Percentiles rank a stretch among this genome's conserved stretches.
These are phyloP conservation scores for Paecilomyces variotii DNA, from an alignment of 2,329 filamentous ascomycete species.

Conservation along the genomic window DNA sequence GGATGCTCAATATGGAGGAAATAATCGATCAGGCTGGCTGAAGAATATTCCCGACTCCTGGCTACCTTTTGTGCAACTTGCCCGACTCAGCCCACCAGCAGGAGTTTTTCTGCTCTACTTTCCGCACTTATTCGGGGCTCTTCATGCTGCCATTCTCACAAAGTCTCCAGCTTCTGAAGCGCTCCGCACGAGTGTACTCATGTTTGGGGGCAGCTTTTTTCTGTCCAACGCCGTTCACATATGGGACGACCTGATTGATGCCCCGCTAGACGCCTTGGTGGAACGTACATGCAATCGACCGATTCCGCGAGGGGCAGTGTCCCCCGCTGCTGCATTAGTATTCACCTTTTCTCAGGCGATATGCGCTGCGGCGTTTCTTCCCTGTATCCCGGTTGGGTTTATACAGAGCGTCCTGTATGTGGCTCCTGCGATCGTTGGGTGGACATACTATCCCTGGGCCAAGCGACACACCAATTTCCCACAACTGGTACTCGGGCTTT, in stretches of 20 bases:
- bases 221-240: constrained; percentile 85
- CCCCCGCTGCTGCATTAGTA: constrained; percentile 60
- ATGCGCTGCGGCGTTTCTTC: constrained; percentile 30
- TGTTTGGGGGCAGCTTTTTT: constrained; percentile 56
- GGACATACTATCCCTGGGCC: constrained; percentile 59
- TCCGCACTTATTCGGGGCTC: constrained; percentile 76
- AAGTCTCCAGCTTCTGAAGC: constrained; percentile 57
- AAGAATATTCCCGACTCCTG: not conserved
- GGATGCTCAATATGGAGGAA: not conserved
- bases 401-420: not conserved
- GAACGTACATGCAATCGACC: constrained; percentile 67
- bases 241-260: constrained; percentile 87
- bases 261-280: constrained; percentile 75
- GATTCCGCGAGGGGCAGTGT: constrained; percentile 70
- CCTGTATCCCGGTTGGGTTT: constrained; percentile 6
- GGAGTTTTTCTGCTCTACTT: constrained; percentile 83
- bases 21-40: not conserved
- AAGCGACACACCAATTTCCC: constrained; percentile 85
- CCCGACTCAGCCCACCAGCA: constrained; percentile 71
- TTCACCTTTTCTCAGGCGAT: constrained; percentile 61
- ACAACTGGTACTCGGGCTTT: constrained; percentile 72
- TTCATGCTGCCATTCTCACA: constrained; percentile 38
- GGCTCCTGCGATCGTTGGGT: constrained; percentile 1
- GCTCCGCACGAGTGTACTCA: not conserved
- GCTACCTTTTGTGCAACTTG: constrained; percentile 15